phyloP scores from a whole-genome alignment of 1,284 basidiomycete species.

The Bondarzewia mesenterica region DNA sequence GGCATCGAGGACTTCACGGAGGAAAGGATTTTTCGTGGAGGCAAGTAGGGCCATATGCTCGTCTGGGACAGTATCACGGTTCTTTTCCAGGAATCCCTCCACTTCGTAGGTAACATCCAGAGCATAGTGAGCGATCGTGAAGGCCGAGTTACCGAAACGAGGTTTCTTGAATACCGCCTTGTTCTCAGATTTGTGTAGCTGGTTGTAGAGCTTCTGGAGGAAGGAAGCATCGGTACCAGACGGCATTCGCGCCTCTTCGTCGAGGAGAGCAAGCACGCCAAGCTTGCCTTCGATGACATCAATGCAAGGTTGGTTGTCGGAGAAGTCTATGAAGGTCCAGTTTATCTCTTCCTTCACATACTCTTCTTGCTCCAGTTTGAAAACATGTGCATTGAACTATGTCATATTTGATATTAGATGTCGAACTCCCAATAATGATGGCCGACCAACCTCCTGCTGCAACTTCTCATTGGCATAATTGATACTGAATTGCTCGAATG shows the following conservation, averaged over 20 bases:
- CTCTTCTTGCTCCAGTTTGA: constrained; percentile 99
- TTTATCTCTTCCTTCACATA: constrained; percentile 98
- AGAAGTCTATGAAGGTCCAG: constrained; percentile 99
- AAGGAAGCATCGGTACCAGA: constrained; percentile 91
- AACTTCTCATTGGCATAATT: constrained; percentile 99
- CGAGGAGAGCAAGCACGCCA: constrained; percentile 89
- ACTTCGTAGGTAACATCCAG: constrained; percentile 98
- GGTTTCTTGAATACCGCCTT: constrained; percentile 96
- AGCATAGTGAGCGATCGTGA: constrained; percentile 98
- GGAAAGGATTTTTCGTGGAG: constrained; percentile 83
- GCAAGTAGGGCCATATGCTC: constrained; percentile 90
- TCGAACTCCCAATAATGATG: too few relatives aligned
- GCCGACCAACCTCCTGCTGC: constrained; percentile 73
- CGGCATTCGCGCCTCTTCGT: constrained; percentile 97
- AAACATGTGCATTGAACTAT: constrained; percentile 96
- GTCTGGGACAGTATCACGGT: constrained; percentile 97
- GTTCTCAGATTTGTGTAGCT: constrained; percentile 81
- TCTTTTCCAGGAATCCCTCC: constrained; percentile 98
- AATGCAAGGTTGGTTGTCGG: constrained; percentile 98
- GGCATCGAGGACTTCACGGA: constrained; percentile 90
- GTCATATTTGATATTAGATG: not conserved
- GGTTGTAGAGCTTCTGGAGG: constrained; percentile 87
- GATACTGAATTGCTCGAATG: constrained; percentile 99
- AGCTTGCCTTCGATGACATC: constrained; percentile 98
- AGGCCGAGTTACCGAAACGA: constrained; percentile 92